phyloP scores from a whole-genome alignment of 345 rosid genomes.

The Rhizophora mangle region DNA sequence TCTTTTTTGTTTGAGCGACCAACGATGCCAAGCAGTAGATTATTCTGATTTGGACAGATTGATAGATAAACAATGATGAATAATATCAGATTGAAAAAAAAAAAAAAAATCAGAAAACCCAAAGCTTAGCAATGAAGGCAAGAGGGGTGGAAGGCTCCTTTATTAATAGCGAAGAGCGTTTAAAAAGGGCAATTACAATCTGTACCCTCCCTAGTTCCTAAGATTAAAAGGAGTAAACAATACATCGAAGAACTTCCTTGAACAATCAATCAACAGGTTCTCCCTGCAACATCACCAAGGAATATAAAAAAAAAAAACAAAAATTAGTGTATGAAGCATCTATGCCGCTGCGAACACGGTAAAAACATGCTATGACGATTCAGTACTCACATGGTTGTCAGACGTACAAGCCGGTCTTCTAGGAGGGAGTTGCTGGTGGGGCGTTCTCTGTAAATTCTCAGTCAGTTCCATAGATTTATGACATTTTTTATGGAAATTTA shows the following conservation, averaged over 20 bases:
- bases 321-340: too few species aligned
- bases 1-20: too few species aligned
- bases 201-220: not conserved
- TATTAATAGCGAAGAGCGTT: not conserved
- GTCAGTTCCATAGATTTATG: not conserved
- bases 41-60: too few species aligned
- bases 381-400: constrained; percentile 22
- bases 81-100: too few species aligned
- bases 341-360: too few species aligned
- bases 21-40: too few species aligned
- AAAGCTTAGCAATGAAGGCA: too few species aligned
- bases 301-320: not conserved
- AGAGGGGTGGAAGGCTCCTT: not conserved
- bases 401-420: constrained; percentile 65
- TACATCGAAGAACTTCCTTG: too few species aligned
- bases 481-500: not conserved
- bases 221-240: too few species aligned
- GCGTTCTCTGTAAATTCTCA: constrained; percentile 53
- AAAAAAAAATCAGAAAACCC: too few species aligned
- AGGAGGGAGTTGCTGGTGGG: constrained; percentile 67
- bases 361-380: not conserved
- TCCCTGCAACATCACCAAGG: not conserved
- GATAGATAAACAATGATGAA: too few species aligned
- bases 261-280: not conserved
- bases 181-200: not conserved